Evolutionary conservation across 2,329 filamentous ascomycete genomes (phyloP), one percentile per base, ranked within the genome.

Genomic region (Aspergillus latus): DNA sequence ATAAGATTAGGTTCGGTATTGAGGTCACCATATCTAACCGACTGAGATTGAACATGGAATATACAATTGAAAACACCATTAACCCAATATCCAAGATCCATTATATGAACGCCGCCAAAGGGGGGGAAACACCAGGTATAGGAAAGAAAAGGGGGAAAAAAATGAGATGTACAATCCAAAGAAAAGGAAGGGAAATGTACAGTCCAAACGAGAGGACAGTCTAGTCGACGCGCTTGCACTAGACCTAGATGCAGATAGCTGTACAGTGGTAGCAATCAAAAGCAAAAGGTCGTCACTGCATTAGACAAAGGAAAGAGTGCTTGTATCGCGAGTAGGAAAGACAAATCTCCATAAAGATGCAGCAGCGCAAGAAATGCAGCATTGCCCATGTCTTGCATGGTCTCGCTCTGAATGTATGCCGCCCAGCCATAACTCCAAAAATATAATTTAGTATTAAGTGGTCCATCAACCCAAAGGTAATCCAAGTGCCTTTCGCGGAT

Each of bases 291-390:
- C 69, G 64, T 71, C 57, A 68, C 65, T 62, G 62, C 70, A 54
- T 71, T 57, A 69, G 62, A 68, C 66, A 64, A 66, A 66, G 57
- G 64, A 60, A 65, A 68, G 44, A 21, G 43, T 49, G 57, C 51
- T 48, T 61, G 58, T 51, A 44, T 59, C 49, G 49, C 21, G 51
- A 21, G 16, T 34, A 49, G 36, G 21, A 52, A 54, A 16, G 26
- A n/a, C 46, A 48, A 52, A 53, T 49, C 39, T 34, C 51, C 62
- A 58, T 49, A 55, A 57, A 52, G 45, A 64, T 54, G 59, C 39
- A 58, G 49, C 57, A 57, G 50, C 57, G 56, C 52, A 56, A 51
- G 56, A 61, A 60, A 63, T 64, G 60, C 56, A 60, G 58, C 56
- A 62, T 48, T 54, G 54, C 53, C 58, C 53, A 62, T 63, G 63